A percentile compares a stretch with the other conserved stretches of the same genome.
Evolutionary conservation across 2,329 filamentous ascomycete genomes (phyloP).

Genomic region (Diplodia mutila): DNA sequence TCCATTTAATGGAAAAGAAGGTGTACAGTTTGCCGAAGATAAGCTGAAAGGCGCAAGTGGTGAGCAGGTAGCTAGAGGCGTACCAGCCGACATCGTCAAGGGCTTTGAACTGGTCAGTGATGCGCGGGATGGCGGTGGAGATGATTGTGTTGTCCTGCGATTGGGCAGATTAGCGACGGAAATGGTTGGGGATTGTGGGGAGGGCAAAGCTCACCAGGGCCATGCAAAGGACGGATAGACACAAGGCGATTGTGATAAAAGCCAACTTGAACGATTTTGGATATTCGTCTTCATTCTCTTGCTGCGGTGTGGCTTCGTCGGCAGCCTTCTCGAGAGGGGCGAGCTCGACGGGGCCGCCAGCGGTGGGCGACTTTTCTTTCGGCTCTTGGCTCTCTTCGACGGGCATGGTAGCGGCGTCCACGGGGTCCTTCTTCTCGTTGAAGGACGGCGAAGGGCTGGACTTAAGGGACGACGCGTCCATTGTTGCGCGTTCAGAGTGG

Average conservation of each 20-base stretch:
- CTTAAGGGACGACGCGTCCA: conserved; percentile 9
- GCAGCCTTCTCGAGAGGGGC: conserved; percentile 26
- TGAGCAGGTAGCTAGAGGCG: conserved; percentile 46
- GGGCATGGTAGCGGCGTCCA: conserved; percentile 34
- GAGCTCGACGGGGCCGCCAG: conserved; percentile 19
- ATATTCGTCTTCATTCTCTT: conserved; percentile 40
- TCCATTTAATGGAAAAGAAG: conserved; percentile 53
- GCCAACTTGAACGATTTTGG: conserved; percentile 36
- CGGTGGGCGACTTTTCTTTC: conserved; percentile 21
- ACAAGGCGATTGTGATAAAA: conserved; percentile 35
- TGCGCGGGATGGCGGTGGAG: conserved; percentile 38
- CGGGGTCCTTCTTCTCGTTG: conserved; percentile 36
- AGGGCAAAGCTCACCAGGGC: conserved; percentile 30
- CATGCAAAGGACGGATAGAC: conserved; percentile 36
- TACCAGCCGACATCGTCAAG: conserved; percentile 35
- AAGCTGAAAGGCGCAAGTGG: conserved; percentile 46
- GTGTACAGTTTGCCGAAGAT: conserved; percentile 51
- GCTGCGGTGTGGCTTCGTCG: conserved; percentile 28
- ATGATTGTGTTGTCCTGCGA: conserved; percentile 32
- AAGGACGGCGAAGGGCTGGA: conserved; percentile 28
- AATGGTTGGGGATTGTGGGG: neutral
- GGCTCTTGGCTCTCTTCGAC: conserved; percentile 25
- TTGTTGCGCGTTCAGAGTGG: conserved; percentile 6
- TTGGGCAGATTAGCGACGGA: conserved; percentile 10
- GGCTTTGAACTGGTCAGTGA: conserved; percentile 35